These are phyloP conservation scores for Populus alba DNA, from an alignment of 345 rosid genomes.

Conservation along the genomic window DNA sequence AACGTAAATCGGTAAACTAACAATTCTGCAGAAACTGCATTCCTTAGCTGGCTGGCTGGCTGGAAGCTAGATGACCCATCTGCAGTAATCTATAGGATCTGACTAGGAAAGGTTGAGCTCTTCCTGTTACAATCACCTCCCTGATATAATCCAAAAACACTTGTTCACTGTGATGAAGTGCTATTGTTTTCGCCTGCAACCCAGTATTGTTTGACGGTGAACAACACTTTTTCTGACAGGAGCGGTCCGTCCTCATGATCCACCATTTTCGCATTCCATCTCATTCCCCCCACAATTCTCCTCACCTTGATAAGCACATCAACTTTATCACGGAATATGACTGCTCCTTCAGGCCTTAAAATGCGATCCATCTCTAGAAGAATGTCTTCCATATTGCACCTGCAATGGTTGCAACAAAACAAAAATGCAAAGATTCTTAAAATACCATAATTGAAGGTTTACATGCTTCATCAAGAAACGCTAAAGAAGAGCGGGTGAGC, in stretches of 20 bases:
- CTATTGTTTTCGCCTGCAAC: slow-evolving; percentile 24
- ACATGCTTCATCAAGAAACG: neutral
- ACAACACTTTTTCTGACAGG: slow-evolving; percentile 26
- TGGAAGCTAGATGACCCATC: neutral
- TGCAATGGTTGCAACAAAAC: neutral
- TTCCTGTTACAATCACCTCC: neutral
- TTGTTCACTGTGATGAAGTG: slow-evolving; percentile 19
- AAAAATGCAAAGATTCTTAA: neutral
- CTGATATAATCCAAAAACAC: neutral
- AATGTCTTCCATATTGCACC: slow-evolving; percentile 33
- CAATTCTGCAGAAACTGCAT: slow-evolving; percentile 8
- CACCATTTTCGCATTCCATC: slow-evolving; percentile 33
- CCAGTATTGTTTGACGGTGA: slow-evolving; percentile 36
- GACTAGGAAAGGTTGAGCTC: neutral
- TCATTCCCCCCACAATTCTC: slow-evolving; percentile 26
- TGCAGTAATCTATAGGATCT: neutral
- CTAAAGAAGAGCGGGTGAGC: neutral
- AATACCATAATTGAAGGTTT: neutral
- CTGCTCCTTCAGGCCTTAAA: slow-evolving; percentile 34
- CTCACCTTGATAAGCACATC: slow-evolving; percentile 24
- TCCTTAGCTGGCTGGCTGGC: neutral
- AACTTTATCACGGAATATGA: slow-evolving; percentile 28
- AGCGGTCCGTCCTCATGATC: slow-evolving; percentile 38
- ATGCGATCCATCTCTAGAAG: slow-evolving; percentile 35
- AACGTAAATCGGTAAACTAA: neutral